These are phyloP conservation scores for Cladobotryum mycophilum DNA, from an alignment of 2,329 filamentous ascomycete genomes.

Conservation along the genomic window DNA sequence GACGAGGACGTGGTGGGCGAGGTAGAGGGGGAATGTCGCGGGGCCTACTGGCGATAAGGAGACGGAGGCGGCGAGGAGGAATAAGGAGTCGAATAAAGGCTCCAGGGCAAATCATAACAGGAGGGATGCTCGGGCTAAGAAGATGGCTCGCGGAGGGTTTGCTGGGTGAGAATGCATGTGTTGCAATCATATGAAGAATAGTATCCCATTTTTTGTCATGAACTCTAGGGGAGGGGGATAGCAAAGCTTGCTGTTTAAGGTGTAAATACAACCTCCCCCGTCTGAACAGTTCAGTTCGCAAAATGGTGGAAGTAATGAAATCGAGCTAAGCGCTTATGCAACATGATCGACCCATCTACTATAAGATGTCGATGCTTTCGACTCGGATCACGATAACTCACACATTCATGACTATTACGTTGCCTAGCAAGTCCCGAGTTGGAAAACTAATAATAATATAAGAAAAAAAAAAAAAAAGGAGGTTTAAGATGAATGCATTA, in stretches of 20 bases:
- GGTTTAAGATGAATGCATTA: not conserved
- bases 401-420: too few relatives aligned
- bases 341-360: too few relatives aligned
- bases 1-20: conserved; percentile 33
- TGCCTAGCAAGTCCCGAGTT: too few relatives aligned
- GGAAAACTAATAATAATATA: too few relatives aligned
- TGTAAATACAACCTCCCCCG: too few relatives aligned
- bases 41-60: conserved; percentile 61
- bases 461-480: not conserved
- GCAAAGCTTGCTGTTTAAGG: too few relatives aligned
- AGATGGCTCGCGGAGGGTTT: conserved; percentile 52
- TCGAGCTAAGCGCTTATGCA: too few relatives aligned
- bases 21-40: conserved; percentile 55
- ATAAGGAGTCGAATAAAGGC: conserved; percentile 77
- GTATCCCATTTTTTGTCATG: not conserved
- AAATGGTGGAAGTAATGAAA: too few relatives aligned
- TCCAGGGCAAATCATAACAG: conserved; percentile 83
- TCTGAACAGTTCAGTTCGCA: too few relatives aligned
- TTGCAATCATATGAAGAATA: not conserved
- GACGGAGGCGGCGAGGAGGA: conserved; percentile 64
- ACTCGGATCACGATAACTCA: too few relatives aligned
- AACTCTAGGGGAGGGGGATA: too few relatives aligned
- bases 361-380: too few relatives aligned
- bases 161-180: conserved; percentile 17
- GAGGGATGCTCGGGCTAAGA: conserved; percentile 60